Base-by-base conservation (phyloP, 257 asterid genomes). In the Cruciata laevipes region DNA sequence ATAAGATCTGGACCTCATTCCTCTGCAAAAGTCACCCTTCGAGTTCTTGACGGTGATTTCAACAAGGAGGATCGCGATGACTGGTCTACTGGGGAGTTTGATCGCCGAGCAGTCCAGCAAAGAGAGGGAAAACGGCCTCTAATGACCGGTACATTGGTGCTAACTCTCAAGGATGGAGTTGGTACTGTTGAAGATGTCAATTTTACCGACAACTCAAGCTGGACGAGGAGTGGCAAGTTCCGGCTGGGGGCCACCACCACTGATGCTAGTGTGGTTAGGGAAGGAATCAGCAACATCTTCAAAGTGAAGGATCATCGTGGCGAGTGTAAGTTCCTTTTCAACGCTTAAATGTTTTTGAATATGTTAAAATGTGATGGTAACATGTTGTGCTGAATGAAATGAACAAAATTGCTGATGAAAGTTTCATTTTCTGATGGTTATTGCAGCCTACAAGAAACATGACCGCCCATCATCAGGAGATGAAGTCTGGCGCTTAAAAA, bases 251-350 rank as follows among this genome's bases (percentile, higher is more conserved):
- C 80, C 30, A 81, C 17, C 60, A 69, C 82, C 35, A 74, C 71
- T 66, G 83, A 81, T 21, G 52, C 24, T 11, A 71, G 73, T 64
- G 72, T 59, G 37, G 16, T 93, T 5, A 85, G 90, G 76, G 99
- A 93, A 78, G 99, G 88, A 44, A 73, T 85, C 55, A 88, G 92
- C 78, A 85, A 78, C 52, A 76, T 92, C 24, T 88, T 93, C 74
- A 84, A 76, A 70, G 96, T 91, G n/a, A 87, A 86, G 77, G 98
- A 91, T 78, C 96, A 91, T 6, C 90, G 98, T 0, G 98, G 98
- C 55, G 95, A 87, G 74, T 74, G 98, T 91, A 81, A 80, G 95
- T 83, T 55, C 69, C 27, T 21, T 10, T 71, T 47, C 66, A 12
- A 3, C 35, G 5, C 56, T 38, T 8, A 25, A 11, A 13, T 37